Evolutionary conservation across 331 rosid genomes (phyloP), one percentile per base, ranked within the genome.

Genomic region (Telfairia occidentalis): DNA sequence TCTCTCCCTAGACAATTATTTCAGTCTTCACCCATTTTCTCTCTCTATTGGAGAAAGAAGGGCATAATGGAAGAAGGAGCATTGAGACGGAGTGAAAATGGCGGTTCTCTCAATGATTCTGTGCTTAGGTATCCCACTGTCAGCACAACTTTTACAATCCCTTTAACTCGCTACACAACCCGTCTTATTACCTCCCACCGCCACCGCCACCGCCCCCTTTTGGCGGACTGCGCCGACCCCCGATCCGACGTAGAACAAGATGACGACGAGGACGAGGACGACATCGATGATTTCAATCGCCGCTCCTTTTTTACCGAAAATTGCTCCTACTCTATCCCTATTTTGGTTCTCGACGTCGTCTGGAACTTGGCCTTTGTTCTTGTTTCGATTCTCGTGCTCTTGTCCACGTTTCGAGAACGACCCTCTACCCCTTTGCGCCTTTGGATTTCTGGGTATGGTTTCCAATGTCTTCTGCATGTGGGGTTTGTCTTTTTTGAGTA

Each of bases 311-410:
- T 83, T 76, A 80, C 74, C 34, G 81, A 52, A 9, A 63, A 73
- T 40, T 77, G 74, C 52, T 40, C 53, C 23, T 87, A 83, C 71
- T 86, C 89, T 35, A 83, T 80, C 81, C 85, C 97, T 13, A 76
- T 89, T 23, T 52, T 89, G 64, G 83, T 91, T 29, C 81, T 89
- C n/a, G 97, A 91, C 83, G 78, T 88, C 43, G 86, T 86, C 1
- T 91, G 97, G 95, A 89, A 89, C 83, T 76, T 91, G 26, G 85
- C 92, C 21, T 91, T 91, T 79, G 91, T 89, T 2, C 71, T 81
- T 16, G 90, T 86, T 40, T 81, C 96, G 70, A 76, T 86, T 64
- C 81, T 78, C 46, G 97, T 91, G 1, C 90, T 91, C 29, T 74
- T 89, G 1, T 86, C 89, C 28, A 85, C 92, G 1, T 73, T 89